Evolutionary conservation across 169 alveolate genomes (phyloP).

Genomic region (Ophryocystis elektroscirrha): DNA sequence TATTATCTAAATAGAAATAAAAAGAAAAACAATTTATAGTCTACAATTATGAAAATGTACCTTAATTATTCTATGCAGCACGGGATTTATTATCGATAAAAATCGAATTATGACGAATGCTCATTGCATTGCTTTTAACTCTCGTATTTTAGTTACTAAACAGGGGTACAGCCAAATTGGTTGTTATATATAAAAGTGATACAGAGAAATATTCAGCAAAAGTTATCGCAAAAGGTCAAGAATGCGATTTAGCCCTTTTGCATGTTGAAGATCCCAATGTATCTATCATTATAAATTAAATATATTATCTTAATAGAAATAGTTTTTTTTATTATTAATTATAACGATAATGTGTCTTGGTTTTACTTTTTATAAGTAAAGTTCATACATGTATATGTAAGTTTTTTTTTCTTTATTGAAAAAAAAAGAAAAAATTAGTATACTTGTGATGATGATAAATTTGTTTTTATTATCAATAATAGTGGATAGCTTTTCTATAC

Average conservation of each 20-base stretch:
- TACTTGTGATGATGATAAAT: no score
- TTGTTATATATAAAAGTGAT: neutral
- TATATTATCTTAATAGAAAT: no score
- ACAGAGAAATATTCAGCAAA: conserved; percentile 29
- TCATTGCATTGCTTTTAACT: conserved; percentile 48
- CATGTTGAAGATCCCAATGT: conserved; percentile 41
- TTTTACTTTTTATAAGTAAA: no score
- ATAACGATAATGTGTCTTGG: no score
- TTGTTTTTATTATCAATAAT: no score
- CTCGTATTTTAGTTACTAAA: conserved; percentile 37
- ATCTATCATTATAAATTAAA: no score
- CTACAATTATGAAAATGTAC: neutral
- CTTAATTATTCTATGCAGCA: conserved; percentile 13
- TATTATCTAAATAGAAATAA: neutral
- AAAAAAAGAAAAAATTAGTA: no score
- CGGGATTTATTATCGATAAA: conserved; percentile 44
- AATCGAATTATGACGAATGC: conserved; percentile 44
- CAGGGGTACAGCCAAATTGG: conserved; percentile 31
- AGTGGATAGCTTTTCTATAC: no score
- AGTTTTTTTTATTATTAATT: no score
- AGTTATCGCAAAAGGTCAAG: conserved; percentile 41
- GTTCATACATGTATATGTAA: no score
- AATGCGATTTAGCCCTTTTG: conserved; percentile 47
- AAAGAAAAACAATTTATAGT: neutral
- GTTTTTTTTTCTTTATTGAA: no score